These are phyloP conservation scores for Chlorociboria aeruginascens DNA, from an alignment of 495 filamentous ascomycete species.

Conservation along the genomic window DNA sequence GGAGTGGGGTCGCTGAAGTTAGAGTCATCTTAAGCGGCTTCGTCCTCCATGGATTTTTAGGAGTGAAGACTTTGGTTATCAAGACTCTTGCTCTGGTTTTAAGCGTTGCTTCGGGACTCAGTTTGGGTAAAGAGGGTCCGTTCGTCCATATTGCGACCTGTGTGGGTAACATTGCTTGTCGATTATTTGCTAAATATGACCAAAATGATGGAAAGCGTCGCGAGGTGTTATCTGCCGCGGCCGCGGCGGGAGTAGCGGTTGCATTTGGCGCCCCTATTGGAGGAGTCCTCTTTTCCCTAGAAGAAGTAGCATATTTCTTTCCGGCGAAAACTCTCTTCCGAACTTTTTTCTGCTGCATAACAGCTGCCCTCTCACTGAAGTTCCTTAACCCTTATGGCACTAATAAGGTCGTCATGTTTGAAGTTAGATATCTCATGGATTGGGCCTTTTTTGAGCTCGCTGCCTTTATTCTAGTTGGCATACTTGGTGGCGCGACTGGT, in stretches of 20 bases:
- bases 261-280: constrained; percentile 91
- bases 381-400: constrained; percentile 95
- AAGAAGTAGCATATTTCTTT: constrained; percentile 96
- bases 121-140: constrained; percentile 91
- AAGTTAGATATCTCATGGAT: constrained; percentile 84
- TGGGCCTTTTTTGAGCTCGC: constrained; percentile 90
- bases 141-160: constrained; percentile 97
- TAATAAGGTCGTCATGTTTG: constrained; percentile 89
- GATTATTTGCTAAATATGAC: constrained; percentile 86
- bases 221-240: constrained; percentile 86
- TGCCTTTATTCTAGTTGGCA: constrained; percentile 72
- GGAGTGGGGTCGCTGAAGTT: constrained; percentile 93
- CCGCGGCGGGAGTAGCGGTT: constrained; percentile 86
- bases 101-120: constrained; percentile 84
- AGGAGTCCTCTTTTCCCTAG: constrained; percentile 85
- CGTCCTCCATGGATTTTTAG: constrained; percentile 91
- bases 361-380: constrained; percentile 77
- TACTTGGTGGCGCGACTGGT: constrained; percentile 73
- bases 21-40: constrained; percentile 96
- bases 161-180: constrained; percentile 89
- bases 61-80: constrained; percentile 74
- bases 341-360: constrained; percentile 97
- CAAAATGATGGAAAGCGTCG: constrained; percentile 75
- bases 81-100: constrained; percentile 78
- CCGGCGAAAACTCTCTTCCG: constrained; percentile 96